phyloP scores from a whole-genome alignment of 1,284 basidiomycete genomes.

The Golubevia sp. region DNA sequence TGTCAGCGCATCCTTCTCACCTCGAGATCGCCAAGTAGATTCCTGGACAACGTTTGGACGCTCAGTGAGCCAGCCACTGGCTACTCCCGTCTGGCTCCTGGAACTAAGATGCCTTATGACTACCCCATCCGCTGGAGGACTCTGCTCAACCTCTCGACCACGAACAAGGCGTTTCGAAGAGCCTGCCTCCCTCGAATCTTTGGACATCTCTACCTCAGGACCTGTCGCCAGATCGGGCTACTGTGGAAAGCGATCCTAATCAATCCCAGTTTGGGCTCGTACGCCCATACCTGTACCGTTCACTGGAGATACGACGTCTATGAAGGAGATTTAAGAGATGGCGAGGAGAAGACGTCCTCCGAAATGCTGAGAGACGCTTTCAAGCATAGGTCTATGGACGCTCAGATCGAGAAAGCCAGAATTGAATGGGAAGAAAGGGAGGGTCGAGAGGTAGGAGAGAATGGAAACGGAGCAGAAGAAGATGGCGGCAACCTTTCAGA shows the following conservation, averaged over 20 bases:
- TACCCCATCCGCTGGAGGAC: too few species aligned
- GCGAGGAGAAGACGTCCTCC: not conserved
- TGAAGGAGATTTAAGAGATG: too few species aligned
- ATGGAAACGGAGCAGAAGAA: not conserved
- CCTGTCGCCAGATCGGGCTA: too few species aligned
- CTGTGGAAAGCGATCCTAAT: too few species aligned
- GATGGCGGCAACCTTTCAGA: too few species aligned
- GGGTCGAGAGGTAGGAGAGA: not conserved
- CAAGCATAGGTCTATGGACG: not conserved
- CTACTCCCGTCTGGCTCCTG: not conserved
- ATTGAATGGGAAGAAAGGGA: too few species aligned
- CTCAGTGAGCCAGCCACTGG: too few species aligned
- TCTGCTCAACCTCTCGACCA: not conserved
- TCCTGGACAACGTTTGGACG: not conserved
- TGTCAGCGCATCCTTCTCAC: too few species aligned
- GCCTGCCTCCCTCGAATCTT: too few species aligned
- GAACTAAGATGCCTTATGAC: not conserved
- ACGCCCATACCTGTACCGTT: too few species aligned
- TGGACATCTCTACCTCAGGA: not conserved
- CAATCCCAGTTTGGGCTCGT: too few species aligned
- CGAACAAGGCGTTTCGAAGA: not conserved
- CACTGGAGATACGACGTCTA: not conserved
- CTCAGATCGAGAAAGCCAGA: not conserved
- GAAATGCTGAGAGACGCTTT: not conserved
- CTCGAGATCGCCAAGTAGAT: too few species aligned